Conservation (phyloP, 805 yeast species). For the Yamadazyma kitorensis region DNA sequence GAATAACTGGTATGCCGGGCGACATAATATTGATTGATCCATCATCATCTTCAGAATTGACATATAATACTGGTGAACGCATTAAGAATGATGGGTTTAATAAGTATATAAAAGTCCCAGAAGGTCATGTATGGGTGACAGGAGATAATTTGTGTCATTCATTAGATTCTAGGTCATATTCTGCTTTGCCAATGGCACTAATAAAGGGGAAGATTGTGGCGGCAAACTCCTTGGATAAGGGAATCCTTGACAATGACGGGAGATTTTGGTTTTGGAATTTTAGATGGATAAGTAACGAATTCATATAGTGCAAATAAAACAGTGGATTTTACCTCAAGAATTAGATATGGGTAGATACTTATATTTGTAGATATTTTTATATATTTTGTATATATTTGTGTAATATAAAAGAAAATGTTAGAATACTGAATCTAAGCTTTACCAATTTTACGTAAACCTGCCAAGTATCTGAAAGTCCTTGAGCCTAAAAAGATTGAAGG, state of each 20-base stretch:
- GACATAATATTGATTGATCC: conserved; percentile 84
- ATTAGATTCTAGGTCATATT: conserved; percentile 84
- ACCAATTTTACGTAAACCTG: conserved; percentile 28
- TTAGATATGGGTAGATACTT: too few relatives aligned
- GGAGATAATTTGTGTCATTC: conserved; percentile 91
- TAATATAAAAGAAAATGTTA: too few relatives aligned
- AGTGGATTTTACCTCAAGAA: too few relatives aligned
- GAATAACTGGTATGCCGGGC: conserved; percentile 96
- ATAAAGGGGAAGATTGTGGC: conserved; percentile 85
- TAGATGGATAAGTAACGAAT: conserved; percentile 54
- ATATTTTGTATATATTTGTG: not conserved
- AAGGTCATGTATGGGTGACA: conserved; percentile 96
- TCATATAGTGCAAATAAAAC: too few relatives aligned
- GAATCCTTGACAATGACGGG: conserved; percentile 37
- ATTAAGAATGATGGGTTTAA: conserved; percentile 40
- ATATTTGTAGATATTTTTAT: not conserved
- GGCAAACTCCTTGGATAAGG: conserved; percentile 51
- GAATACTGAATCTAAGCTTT: conserved; percentile 20
- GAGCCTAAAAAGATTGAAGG: conserved; percentile 62
- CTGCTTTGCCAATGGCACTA: conserved; percentile 85
- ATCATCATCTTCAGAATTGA: conserved; percentile 48
- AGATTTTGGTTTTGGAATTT: conserved; percentile 45
- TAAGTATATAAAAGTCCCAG: conserved; percentile 74
- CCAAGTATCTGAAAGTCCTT: conserved; percentile 55
- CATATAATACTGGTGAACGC: conserved; percentile 26